Conservation (phyloP, 2,329 filamentous ascomycete genomes). For the Phialocephala sp. region DNA sequence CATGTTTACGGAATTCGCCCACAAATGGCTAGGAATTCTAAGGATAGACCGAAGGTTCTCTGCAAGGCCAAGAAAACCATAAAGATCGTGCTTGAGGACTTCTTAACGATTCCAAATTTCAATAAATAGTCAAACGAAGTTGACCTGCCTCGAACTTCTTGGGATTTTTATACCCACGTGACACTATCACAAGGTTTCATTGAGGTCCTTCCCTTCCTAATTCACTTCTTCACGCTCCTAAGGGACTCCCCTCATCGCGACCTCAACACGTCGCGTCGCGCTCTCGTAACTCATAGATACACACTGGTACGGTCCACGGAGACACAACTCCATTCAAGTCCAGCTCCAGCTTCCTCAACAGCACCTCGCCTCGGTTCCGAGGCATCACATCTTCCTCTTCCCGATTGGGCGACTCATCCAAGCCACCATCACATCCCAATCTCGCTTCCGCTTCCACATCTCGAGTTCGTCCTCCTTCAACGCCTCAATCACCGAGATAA, state of each 20-base stretch:
- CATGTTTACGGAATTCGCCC: not conserved
- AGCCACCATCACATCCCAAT: not conserved
- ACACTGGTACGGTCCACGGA: not conserved
- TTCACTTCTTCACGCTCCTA: not conserved
- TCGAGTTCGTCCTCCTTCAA: no score
- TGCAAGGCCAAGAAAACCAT: no score
- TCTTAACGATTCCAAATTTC: not conserved
- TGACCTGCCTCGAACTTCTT: not conserved
- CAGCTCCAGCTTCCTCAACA: not conserved
- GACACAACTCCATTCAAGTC: not conserved
- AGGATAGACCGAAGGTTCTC: no score
- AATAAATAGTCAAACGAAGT: not conserved
- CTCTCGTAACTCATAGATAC: not conserved
- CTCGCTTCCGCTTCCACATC: not conserved
- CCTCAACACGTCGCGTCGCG: not conserved
- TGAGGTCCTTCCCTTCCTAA: not conserved
- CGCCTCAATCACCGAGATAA: no score
- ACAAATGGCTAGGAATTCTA: no score
- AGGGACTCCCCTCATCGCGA: not conserved
- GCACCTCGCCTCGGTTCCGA: not conserved
- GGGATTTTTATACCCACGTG: not conserved
- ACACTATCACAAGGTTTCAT: no score
- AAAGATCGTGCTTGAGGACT: not conserved
- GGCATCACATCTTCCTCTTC: not conserved
- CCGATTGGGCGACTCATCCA: not conserved